Percentiles rank a stretch among this genome's conserved stretches.
These are phyloP conservation scores for Thyridium curvatum DNA, from an alignment of 2,329 filamentous ascomycete genomes.

Conservation along the genomic window DNA sequence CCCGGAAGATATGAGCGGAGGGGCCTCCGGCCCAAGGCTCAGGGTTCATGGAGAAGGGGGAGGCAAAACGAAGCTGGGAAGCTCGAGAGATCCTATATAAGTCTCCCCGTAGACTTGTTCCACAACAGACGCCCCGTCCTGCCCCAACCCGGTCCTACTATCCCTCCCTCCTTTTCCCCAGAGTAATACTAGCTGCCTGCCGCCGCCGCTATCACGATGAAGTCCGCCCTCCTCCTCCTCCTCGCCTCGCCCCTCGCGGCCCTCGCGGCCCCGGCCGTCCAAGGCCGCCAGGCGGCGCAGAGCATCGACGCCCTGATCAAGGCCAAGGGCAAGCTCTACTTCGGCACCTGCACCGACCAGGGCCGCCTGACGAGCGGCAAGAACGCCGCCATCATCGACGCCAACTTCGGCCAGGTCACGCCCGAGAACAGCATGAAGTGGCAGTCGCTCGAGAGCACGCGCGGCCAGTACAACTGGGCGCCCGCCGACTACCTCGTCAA, in stretches of 20 bases:
- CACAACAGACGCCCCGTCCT: no score
- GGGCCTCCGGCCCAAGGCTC: no score
- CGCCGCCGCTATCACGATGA: no score
- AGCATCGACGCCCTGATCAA: conserved; percentile 52
- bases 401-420: conserved; percentile 58
- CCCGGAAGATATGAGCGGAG: no score
- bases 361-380: conserved; percentile 39
- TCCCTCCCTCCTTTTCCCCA: no score
- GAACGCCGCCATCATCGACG: conserved; percentile 50
- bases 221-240: conserved; percentile 22
- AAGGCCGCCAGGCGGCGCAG: conserved; percentile 30
- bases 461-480: conserved; percentile 47
- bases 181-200: no score
- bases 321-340: conserved; percentile 60
- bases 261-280: conserved; percentile 21
- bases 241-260: conserved; percentile 30
- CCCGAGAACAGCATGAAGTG: conserved; percentile 69
- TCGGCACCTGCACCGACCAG: conserved; percentile 52
- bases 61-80: no score
- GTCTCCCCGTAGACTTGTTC: no score
- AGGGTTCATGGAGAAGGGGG: no score
- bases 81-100: no score
- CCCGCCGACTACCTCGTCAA: conserved; percentile 54
- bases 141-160: no score
- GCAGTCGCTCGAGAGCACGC: conserved; percentile 46